Evolutionary conservation across 2,329 filamentous ascomycete genomes (phyloP), one percentile per base, ranked within the genome.

Genomic region (Apiospora hydei): DNA sequence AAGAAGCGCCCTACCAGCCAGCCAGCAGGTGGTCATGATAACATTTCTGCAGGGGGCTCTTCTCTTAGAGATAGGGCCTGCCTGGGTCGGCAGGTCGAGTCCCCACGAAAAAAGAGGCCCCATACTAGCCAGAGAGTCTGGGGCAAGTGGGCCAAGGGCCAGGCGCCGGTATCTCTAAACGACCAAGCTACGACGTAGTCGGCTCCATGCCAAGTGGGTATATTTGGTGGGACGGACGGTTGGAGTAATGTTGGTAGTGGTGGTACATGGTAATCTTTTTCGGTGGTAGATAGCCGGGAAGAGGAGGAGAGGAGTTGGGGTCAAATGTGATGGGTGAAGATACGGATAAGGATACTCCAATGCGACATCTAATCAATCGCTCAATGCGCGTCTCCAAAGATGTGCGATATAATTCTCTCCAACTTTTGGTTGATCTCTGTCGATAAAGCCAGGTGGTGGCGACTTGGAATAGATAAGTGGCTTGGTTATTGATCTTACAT

Each of bases 131-230:
- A 30, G 26, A 21, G 57, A 64, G 57, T 64, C 57, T 64, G 57
- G 57, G 57, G 57, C 57, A 64, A 41, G 30, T 64, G 53, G 53
- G 53, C 53, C 53, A 24, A 26, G n/a, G 51, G 26, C 21, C n/a
- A 13, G 16, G 51, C 1, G 4, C 3, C 24, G 16, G 26, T 34
- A 34, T 57, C 26, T 30, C 26, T 30, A 30, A 30, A 30, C 26
- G 26, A 30, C 26, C 26, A 30, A 30, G 26, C 26, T 57, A 21
- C 16, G 24, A n/a, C 53, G 24, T 34, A 21, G 53, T 14, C 26
- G 44, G 14, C 44, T 38, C 47, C 67, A 34, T 38, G 18, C 21
- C 6, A 64, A 64, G 57, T 64, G 57, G 57, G 21, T 49, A 24
- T 61, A 41, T n/a, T 6, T 30, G 26, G 57, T 64, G 34, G 34